phyloP scores from a whole-genome alignment of 1,284 basidiomycete species.

The Apiotrichum gamsii region DNA sequence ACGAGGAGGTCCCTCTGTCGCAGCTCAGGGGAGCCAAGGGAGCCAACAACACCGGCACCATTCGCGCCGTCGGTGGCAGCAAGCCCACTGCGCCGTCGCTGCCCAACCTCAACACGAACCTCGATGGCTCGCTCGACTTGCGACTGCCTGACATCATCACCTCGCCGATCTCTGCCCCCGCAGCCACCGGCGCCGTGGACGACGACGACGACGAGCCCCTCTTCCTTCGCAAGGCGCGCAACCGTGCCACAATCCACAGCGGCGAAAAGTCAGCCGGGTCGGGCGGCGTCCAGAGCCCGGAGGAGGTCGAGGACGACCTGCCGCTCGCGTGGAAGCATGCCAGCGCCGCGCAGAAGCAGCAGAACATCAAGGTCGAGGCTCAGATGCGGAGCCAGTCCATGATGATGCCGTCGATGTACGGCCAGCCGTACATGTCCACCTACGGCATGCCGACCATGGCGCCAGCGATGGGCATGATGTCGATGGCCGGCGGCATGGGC shows the following conservation, averaged over 20 bases:
- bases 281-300: constrained; percentile 1
- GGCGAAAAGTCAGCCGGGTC: not conserved
- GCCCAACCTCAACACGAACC: not conserved
- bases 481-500: constrained; percentile 13
- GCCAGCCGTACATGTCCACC: constrained; percentile 2
- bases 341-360: constrained; percentile 17
- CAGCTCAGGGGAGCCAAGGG: constrained; percentile 12
- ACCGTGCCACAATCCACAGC: not conserved
- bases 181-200: constrained; percentile 10
- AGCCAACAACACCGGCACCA: not conserved
- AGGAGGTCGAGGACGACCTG: constrained; percentile 38
- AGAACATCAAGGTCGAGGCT: not conserved
- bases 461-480: constrained; percentile 2
- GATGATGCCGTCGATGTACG: constrained; percentile 7
- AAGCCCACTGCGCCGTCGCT: no score
- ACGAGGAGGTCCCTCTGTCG: constrained; percentile 41
- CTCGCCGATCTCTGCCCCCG: not conserved
- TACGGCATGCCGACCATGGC: constrained; percentile 6
- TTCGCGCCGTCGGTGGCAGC: not conserved
- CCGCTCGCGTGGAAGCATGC: constrained; percentile 38
- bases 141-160: not conserved
- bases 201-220: constrained; percentile 35
- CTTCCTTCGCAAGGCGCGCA: constrained; percentile 8
- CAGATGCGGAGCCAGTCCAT: constrained; percentile 2
- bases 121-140: constrained; percentile 15